Evolutionary conservation across 2,329 filamentous ascomycete genomes (phyloP).

Genomic region (Cordyceps javanica): DNA sequence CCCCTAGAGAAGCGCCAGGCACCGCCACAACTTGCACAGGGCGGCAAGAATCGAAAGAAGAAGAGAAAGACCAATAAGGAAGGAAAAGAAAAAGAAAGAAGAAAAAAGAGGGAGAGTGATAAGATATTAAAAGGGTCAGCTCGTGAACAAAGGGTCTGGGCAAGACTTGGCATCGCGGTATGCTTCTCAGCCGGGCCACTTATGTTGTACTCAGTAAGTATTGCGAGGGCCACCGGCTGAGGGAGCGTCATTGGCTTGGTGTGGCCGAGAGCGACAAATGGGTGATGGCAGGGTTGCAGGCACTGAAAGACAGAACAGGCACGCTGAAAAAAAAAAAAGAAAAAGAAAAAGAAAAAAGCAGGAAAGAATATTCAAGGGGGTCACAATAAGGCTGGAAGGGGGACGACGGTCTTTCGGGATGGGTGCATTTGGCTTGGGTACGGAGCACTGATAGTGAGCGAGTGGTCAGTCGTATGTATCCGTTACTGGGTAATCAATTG

Average conservation of each 20-base stretch:
- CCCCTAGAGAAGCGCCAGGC: background rate
- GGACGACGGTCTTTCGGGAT: too few relatives aligned
- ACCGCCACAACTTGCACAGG: slow-evolving; percentile 12
- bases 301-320: too few relatives aligned
- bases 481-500: slow-evolving; percentile 21
- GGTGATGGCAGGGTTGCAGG: background rate
- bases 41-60: too few relatives aligned
- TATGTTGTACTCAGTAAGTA: too few relatives aligned
- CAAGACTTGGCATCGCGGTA: background rate
- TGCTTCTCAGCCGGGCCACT: background rate
- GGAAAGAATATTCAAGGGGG: too few relatives aligned
- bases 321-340: too few relatives aligned
- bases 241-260: background rate
- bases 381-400: background rate
- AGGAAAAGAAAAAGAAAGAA: background rate
- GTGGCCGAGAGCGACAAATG: background rate
- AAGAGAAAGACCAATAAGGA: background rate
- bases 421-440: too few relatives aligned
- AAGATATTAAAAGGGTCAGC: too few relatives aligned
- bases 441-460: too few relatives aligned
- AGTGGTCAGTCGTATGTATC: too few relatives aligned
- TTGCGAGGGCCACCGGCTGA: too few relatives aligned
- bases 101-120: background rate
- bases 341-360: too few relatives aligned
- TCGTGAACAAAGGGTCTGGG: background rate